A percentile compares a stretch with the other conserved stretches of the same genome.
phyloP scores from a whole-genome alignment of 2,329 filamentous ascomycete species.

The Ophiostoma sp. region DNA sequence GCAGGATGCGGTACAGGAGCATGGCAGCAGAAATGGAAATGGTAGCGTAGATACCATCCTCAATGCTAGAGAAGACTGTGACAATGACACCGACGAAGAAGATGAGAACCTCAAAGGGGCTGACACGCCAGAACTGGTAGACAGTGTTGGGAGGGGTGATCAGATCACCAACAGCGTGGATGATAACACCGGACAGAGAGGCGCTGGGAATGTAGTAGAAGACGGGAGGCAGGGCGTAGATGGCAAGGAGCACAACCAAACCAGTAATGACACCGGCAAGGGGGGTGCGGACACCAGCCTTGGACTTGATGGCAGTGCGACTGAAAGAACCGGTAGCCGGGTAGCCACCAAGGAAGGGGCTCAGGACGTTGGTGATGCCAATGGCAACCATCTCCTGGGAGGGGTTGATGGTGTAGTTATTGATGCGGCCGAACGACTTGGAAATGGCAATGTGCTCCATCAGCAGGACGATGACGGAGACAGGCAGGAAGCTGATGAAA shows the following conservation, averaged over 20 bases:
- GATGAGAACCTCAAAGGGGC: slow-evolving; percentile 81
- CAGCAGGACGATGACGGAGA: slow-evolving; percentile 82
- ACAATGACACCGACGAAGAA: slow-evolving; percentile 92
- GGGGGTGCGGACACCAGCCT: slow-evolving; percentile 74
- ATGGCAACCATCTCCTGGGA: slow-evolving; percentile 96
- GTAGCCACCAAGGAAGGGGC: slow-evolving; percentile 87
- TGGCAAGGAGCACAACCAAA: slow-evolving; percentile 65
- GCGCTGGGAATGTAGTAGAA: slow-evolving; percentile 78
- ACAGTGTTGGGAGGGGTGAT: slow-evolving; percentile 87
- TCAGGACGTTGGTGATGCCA: slow-evolving; percentile 82
- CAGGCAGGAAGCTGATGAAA: slow-evolving; percentile 70
- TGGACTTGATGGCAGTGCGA: slow-evolving; percentile 77
- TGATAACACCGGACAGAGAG: slow-evolving; percentile 68
- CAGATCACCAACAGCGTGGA: slow-evolving; percentile 76
- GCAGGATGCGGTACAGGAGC: slow-evolving; percentile 76
- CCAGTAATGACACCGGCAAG: slow-evolving; percentile 75
- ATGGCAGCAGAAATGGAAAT: slow-evolving; percentile 71
- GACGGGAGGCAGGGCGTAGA: slow-evolving; percentile 70
- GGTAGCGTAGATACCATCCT: slow-evolving; percentile 87
- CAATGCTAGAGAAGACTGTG: slow-evolving; percentile 81
- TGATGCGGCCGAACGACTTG: slow-evolving; percentile 95
- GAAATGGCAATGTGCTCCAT: slow-evolving; percentile 98
- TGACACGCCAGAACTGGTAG: slow-evolving; percentile 93
- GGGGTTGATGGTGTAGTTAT: slow-evolving; percentile 95
- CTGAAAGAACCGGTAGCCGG: slow-evolving; percentile 72